Evolutionary conservation across 1,284 basidiomycete genomes (phyloP).

Genomic region (Leccinum colubrinum): DNA sequence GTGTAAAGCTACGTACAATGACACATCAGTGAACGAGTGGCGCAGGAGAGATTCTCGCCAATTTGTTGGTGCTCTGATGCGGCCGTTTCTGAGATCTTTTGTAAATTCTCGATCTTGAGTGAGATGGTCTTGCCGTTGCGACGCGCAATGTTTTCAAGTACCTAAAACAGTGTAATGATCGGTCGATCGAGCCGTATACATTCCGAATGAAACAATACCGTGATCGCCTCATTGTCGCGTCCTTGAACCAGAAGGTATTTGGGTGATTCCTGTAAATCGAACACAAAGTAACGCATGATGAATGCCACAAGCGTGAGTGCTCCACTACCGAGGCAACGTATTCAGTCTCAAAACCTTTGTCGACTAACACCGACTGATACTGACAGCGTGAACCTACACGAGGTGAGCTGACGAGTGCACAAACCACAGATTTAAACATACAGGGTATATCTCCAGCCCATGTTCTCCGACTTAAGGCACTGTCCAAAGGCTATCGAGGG

Average conservation of each 20-base stretch:
- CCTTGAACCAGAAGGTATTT: conserved; percentile 59
- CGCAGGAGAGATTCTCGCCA: conserved; percentile 35
- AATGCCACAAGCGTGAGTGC: conserved; percentile 46
- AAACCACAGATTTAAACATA: conserved; percentile 24
- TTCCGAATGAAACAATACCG: conserved; percentile 28
- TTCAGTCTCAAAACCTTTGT: conserved; percentile 2
- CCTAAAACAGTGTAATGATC: conserved; percentile 26
- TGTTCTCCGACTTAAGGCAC: conserved; percentile 48
- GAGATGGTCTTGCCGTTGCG: conserved; percentile 47
- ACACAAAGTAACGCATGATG: conserved; percentile 43
- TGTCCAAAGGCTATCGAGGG: conserved; percentile 29
- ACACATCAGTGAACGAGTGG: conserved; percentile 40
- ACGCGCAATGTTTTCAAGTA: conserved; percentile 48
- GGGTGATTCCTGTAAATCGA: conserved; percentile 54
- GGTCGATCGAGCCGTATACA: not conserved
- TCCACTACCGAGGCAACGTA: conserved; percentile 32
- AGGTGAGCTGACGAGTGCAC: conserved; percentile 1
- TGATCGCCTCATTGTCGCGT: conserved; percentile 54
- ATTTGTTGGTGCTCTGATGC: conserved; percentile 14
- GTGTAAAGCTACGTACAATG: conserved; percentile 31
- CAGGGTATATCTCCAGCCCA: conserved; percentile 65
- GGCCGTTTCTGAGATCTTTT: conserved; percentile 29
- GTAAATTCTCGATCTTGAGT: conserved; percentile 46
- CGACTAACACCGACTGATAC: conserved; percentile 13
- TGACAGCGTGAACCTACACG: conserved; percentile 39